These are phyloP conservation scores for Paxillus rubicundulus DNA, from an alignment of 768 basidiomycete species.

Conservation along the genomic window DNA sequence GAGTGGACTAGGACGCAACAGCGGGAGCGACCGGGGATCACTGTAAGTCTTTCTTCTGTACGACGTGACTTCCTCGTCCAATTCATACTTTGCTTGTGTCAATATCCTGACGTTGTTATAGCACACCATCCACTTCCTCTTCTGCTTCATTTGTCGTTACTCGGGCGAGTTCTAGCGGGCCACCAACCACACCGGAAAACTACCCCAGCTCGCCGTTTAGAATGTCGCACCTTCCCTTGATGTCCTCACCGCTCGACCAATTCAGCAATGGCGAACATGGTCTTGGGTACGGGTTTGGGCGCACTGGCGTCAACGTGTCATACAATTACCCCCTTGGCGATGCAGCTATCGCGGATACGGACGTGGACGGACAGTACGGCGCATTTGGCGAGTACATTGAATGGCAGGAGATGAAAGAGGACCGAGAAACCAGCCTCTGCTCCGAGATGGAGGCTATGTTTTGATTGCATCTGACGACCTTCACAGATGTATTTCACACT, in stretches of 20 bases:
- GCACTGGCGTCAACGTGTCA: background rate
- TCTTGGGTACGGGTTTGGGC: background rate
- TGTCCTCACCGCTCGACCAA: background rate
- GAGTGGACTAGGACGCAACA: background rate
- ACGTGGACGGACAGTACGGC: background rate
- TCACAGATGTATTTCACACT: too few relatives aligned
- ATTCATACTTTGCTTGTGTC: background rate
- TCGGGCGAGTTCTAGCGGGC: background rate
- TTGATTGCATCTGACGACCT: background rate
- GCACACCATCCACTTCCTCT: constrained; percentile 5
- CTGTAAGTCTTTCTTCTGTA: background rate
- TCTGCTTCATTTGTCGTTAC: constrained; percentile 5
- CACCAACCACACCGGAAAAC: constrained; percentile 1
- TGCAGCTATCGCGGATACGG: background rate
- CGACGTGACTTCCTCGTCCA: constrained; percentile 1
- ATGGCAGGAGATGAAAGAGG: background rate
- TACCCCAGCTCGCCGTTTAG: background rate
- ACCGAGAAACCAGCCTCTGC: background rate
- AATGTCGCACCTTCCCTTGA: background rate
- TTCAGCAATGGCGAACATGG: background rate
- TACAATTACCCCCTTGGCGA: background rate
- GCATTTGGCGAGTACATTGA: background rate
- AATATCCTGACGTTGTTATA: too few relatives aligned
- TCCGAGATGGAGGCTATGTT: background rate
- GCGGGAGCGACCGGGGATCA: background rate